Base-by-base conservation (phyloP, 164 flowering plant genomes). In the Houttuynia cordata region DNA sequence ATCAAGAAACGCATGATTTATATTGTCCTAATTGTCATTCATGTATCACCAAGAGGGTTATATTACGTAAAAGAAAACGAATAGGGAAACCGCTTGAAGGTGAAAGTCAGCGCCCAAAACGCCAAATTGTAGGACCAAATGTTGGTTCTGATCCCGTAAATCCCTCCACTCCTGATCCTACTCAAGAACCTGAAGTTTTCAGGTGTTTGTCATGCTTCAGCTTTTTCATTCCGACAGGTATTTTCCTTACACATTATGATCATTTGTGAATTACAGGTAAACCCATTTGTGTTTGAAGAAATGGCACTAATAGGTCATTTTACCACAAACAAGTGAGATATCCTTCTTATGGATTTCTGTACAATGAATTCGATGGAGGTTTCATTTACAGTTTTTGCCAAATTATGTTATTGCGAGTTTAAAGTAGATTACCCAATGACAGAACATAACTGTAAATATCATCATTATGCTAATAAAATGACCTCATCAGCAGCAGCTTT, bases 1-100 rank as follows among this genome's bases (percentile, higher is more conserved):
- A 87, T 74, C 95, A 87, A 71, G 81, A 78, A 9, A 84, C 92
- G 37, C 92, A 90, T 79, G 95, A 90, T 71, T 61, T 87, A 49
- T 82, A 34, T 67, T 90, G 97, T 62, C 97, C 97, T 37, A 81
- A 90, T 47, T 90, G 97, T 70, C 71, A 81, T 30, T 81, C 87
- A 24, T 83, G 97, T 59, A 84, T 87, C 52, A 88, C 96, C 10
- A 77, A 66, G 74, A 83, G 78, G 69, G 89, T 90, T 63, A 79
- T 87, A 57, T 76, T 90, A 30, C 75, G 79, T 23, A 81, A 80
- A 75, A 76, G 86, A 59, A 83, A 81, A 64, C 71, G 82, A 39
- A 67, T 41, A 53, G 17, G 65, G 65, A 71, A 24, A 24, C 62
- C 41, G 30, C 37, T 60, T 59, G 47, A 40, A 39, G 24, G 21